Percentiles rank a stretch among this genome's conserved stretches.
Evolutionary conservation across 257 asterid genomes (phyloP).

Genomic region (Eustoma russellianum): DNA sequence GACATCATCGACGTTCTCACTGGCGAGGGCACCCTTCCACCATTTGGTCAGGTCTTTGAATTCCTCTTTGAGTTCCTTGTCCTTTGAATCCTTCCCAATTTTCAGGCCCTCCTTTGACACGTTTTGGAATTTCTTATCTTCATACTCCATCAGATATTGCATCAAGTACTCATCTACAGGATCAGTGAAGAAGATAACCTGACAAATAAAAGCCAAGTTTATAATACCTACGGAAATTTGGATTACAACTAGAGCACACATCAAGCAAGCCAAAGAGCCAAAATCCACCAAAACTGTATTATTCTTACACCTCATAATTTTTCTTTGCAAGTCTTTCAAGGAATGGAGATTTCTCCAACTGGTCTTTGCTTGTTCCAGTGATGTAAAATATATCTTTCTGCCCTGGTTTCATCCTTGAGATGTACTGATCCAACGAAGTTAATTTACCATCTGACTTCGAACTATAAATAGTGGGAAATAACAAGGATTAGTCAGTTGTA

Average conservation of each 20-base stretch:
- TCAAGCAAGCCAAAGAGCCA: not conserved
- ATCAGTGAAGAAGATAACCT: constrained; percentile 85
- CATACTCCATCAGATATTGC: constrained; percentile 94
- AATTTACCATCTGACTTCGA: constrained; percentile 86
- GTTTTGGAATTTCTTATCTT: constrained; percentile 83
- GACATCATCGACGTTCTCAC: constrained; percentile 77
- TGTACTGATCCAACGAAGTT: constrained; percentile 85
- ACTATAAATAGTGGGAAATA: constrained; percentile 27
- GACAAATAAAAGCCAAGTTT: too few relatives aligned
- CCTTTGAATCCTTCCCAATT: constrained; percentile 69
- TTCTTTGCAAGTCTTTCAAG: constrained; percentile 85
- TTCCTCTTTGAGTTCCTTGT: constrained; percentile 76
- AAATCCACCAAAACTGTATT: not conserved
- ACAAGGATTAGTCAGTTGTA: not conserved
- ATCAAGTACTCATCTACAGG: constrained; percentile 90
- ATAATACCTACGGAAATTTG: too few relatives aligned
- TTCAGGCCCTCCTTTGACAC: constrained; percentile 93
- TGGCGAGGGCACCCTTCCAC: constrained; percentile 83
- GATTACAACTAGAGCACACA: too few relatives aligned
- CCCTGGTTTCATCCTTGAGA: constrained; percentile 85
- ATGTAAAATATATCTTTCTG: constrained; percentile 95
- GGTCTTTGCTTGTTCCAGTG: constrained; percentile 92
- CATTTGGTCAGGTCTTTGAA: constrained; percentile 79
- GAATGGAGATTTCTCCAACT: constrained; percentile 94
- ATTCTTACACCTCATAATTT: constrained; percentile 56